These are phyloP conservation scores for Aspergillus spinulosporus DNA, from an alignment of 2,329 filamentous ascomycete species.

Conservation along the genomic window DNA sequence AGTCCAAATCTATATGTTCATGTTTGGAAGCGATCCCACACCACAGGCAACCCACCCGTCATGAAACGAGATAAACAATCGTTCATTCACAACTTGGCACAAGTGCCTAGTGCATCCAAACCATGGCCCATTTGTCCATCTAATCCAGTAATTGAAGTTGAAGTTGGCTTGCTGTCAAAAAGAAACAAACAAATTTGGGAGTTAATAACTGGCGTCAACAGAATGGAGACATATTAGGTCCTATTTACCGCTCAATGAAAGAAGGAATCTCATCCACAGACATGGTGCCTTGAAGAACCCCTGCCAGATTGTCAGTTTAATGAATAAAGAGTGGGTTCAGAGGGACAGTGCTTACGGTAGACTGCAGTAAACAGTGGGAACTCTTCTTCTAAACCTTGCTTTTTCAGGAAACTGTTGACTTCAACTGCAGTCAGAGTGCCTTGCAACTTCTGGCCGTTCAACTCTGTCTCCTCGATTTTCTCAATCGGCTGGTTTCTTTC, in stretches of 20 bases:
- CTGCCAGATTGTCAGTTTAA: slow-evolving; percentile 38
- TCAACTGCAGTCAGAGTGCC: slow-evolving; percentile 89
- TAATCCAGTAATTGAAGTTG: slow-evolving; percentile 11
- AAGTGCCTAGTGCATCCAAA: slow-evolving; percentile 15
- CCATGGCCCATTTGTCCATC: slow-evolving; percentile 16
- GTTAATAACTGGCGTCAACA: slow-evolving; percentile 22
- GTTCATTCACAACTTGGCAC: slow-evolving; percentile 23
- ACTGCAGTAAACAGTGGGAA: slow-evolving; percentile 94
- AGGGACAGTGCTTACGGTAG: slow-evolving; percentile 51
- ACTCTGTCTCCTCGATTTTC: slow-evolving; percentile 82
- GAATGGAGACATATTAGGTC: slow-evolving; percentile 17
- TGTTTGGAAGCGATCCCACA: slow-evolving; percentile 14
- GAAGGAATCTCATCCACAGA: slow-evolving; percentile 78
- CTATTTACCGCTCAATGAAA: slow-evolving; percentile 55
- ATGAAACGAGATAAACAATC: slow-evolving; percentile 10
- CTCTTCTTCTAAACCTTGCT: slow-evolving; percentile 72
- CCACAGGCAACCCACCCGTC: slow-evolving; percentile 12
- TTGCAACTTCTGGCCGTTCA: slow-evolving; percentile 97
- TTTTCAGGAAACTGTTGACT: slow-evolving; percentile 84
- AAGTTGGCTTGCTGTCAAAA: slow-evolving; percentile 24
- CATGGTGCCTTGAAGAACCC: slow-evolving; percentile 73
- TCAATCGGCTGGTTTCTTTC: slow-evolving; percentile 76
- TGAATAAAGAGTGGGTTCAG: slow-evolving; percentile 11
- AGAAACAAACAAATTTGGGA: slow-evolving; percentile 16
- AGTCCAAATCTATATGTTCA: slow-evolving; percentile 19